Conservation (phyloP, 345 rosid genomes). For the Brassica cretica region DNA sequence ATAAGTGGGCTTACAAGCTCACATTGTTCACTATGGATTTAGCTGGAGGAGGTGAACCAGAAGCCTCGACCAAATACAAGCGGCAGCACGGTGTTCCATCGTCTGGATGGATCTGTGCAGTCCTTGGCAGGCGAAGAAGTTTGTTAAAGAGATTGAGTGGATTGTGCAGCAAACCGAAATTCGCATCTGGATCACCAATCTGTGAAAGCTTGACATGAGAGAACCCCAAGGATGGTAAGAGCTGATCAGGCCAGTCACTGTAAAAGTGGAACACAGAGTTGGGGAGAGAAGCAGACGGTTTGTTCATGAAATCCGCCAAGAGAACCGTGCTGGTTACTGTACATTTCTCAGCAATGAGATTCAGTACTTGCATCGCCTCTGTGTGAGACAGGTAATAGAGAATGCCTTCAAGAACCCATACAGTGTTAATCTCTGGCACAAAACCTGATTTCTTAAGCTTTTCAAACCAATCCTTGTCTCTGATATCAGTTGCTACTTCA, state of each 20-base stretch:
- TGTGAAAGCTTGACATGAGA: conserved; percentile 83
- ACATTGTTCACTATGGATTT: conserved; percentile 33
- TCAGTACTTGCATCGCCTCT: conserved; percentile 86
- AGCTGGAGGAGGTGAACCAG: conserved; percentile 63
- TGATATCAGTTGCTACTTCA: conserved; percentile 77
- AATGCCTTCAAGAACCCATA: conserved; percentile 96
- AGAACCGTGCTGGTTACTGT: conserved; percentile 63
- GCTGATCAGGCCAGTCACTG: conserved; percentile 94
- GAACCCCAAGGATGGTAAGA: conserved; percentile 84
- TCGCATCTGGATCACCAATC: conserved; percentile 91
- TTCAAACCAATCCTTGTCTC: conserved; percentile 67
- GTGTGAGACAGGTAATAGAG: conserved; percentile 74
- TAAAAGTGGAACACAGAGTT: conserved; percentile 76
- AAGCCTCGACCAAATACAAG: conserved; percentile 90
- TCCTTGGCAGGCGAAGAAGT: conserved; percentile 78
- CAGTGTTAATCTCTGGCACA: conserved; percentile 60
- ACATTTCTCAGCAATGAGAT: conserved; percentile 73
- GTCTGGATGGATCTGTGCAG: conserved; percentile 72
- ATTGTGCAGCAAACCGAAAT: conserved; percentile 76
- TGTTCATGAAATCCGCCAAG: conserved; percentile 94
- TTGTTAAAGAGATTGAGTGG: conserved; percentile 79
- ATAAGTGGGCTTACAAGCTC: conserved; percentile 12
- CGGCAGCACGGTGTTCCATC: conserved; percentile 93
- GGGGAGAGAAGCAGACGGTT: conserved; percentile 69
- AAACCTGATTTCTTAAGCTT: conserved; percentile 78